Evolutionary conservation across 768 basidiomycete genomes (phyloP).

Genomic region (Boletus subcaerulescens): DNA sequence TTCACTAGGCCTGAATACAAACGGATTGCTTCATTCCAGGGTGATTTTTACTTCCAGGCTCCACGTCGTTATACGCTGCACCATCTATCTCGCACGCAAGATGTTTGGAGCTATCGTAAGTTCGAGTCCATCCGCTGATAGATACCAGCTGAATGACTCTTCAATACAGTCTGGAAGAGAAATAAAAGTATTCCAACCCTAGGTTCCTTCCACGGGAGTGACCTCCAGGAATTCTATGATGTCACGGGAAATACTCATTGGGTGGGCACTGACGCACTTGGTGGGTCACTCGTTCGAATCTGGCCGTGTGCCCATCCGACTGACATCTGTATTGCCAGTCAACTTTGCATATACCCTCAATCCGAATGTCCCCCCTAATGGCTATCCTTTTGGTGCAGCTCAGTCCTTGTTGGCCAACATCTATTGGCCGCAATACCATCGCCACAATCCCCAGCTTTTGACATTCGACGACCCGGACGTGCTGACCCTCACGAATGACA

Average conservation of each 20-base stretch:
- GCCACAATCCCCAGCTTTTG: neutral
- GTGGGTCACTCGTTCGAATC: neutral
- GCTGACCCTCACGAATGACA: conserved; percentile 12
- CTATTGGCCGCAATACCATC: conserved; percentile 5
- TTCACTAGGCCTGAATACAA: neutral
- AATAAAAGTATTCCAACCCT: neutral
- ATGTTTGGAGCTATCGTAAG: conserved; percentile 12
- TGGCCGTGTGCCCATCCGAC: neutral
- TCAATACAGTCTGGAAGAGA: conserved; percentile 10
- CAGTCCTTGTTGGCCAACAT: conserved; percentile 6
- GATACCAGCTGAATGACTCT: neutral
- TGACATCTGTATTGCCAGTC: neutral
- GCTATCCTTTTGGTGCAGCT: conserved; percentile 10
- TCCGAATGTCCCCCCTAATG: conserved; percentile 3
- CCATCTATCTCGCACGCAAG: conserved; percentile 11
- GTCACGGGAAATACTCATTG: conserved; percentile 8
- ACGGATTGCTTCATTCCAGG: conserved; percentile 19
- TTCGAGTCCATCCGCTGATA: neutral
- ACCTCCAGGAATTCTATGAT: conserved; percentile 15
- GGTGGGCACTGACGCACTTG: conserved; percentile 12
- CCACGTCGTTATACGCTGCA: conserved; percentile 7
- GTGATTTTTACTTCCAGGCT: neutral
- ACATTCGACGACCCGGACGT: conserved; percentile 11
- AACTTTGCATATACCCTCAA: conserved; percentile 18
- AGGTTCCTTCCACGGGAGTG: conserved; percentile 21